Conservation (phyloP, 2,329 filamentous ascomycete genomes). For the Ustilaginoidea virens region DNA sequence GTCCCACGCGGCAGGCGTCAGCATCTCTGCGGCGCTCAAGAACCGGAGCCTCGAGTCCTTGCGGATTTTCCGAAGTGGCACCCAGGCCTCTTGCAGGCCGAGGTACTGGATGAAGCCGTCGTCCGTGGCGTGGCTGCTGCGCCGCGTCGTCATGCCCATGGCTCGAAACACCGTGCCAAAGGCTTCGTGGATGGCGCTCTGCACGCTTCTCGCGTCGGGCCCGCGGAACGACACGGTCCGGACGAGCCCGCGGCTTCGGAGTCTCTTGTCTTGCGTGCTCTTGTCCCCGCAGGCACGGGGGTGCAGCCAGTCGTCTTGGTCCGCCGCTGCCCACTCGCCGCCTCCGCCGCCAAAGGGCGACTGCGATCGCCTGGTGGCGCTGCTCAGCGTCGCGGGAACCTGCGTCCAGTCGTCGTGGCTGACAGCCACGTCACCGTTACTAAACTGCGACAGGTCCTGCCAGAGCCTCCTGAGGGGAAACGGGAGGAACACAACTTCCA, state of each 20-base stretch:
- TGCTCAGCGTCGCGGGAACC: slow-evolving; percentile 31
- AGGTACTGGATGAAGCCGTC: slow-evolving; percentile 28
- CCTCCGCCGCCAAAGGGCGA: slow-evolving; percentile 33
- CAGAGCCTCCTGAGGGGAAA: slow-evolving; percentile 46
- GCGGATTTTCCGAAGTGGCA: slow-evolving; percentile 63
- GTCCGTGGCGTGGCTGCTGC: slow-evolving; percentile 10
- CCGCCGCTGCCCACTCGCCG: slow-evolving; percentile 24
- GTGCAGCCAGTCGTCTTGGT: slow-evolving; percentile 44
- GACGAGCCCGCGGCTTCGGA: slow-evolving; percentile 60
- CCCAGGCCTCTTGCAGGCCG: slow-evolving; percentile 51
- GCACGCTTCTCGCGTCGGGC: slow-evolving; percentile 51
- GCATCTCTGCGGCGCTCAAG: slow-evolving; percentile 54
- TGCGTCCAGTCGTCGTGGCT: slow-evolving; percentile 39
- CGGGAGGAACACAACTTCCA: slow-evolving; percentile 63
- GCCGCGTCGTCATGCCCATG: slow-evolving; percentile 21
- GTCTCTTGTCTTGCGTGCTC: slow-evolving; percentile 49
- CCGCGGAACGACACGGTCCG: slow-evolving; percentile 45
- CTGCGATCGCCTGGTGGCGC: slow-evolving; percentile 27
- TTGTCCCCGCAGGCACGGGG: slow-evolving; percentile 52
- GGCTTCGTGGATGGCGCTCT: slow-evolving; percentile 43
- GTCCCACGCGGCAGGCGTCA: slow-evolving; percentile 57
- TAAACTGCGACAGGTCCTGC: slow-evolving; percentile 34
- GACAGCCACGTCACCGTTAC: slow-evolving; percentile 19
- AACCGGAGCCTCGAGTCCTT: slow-evolving; percentile 60
- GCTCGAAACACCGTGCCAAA: slow-evolving; percentile 42